Percentiles rank a stretch among this genome's conserved stretches.
phyloP scores from a whole-genome alignment of 352 stramenopile species.

The Globisporangium polare region DNA sequence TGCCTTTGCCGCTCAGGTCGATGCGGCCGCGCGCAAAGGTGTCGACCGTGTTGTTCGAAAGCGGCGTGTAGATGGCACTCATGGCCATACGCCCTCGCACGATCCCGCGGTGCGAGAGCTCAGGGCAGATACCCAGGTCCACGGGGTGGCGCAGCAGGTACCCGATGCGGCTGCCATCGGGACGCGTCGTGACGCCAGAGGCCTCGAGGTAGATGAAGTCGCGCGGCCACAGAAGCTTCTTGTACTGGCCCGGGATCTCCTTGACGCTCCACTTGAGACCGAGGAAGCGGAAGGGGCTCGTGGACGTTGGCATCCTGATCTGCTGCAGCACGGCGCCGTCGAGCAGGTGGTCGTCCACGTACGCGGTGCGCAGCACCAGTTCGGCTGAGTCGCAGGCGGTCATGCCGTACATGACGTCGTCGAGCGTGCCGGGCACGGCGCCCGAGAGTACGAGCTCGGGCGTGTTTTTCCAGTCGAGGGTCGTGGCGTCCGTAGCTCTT shows the following conservation, averaged over 20 bases:
- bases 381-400: constrained; percentile 22
- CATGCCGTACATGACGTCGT: constrained; percentile 37
- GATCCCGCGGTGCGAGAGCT: not conserved
- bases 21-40: constrained; percentile 6
- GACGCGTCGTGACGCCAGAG: not conserved
- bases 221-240: constrained; percentile 16
- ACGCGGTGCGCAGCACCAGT: constrained; percentile 26
- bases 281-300: constrained; percentile 28
- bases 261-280: constrained; percentile 30
- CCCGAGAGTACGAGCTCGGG: constrained; percentile 23
- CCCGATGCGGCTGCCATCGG: constrained; percentile 13
- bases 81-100: constrained; percentile 6
- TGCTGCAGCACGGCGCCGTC: constrained; percentile 23
- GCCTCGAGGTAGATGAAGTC: constrained; percentile 25
- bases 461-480: constrained; percentile 8
- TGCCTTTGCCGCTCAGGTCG: not conserved
- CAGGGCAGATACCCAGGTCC: not conserved
- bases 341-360: constrained; percentile 26
- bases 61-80: constrained; percentile 10
- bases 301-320: constrained; percentile 17
- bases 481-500: constrained; percentile 7
- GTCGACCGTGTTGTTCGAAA: constrained; percentile 13
- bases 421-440: constrained; percentile 23
- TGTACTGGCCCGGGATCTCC: constrained; percentile 15
- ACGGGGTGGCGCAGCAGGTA: constrained; percentile 14